Conservation (phyloP, 1,284 basidiomycete species). For the Sporisorium graminicola region DNA sequence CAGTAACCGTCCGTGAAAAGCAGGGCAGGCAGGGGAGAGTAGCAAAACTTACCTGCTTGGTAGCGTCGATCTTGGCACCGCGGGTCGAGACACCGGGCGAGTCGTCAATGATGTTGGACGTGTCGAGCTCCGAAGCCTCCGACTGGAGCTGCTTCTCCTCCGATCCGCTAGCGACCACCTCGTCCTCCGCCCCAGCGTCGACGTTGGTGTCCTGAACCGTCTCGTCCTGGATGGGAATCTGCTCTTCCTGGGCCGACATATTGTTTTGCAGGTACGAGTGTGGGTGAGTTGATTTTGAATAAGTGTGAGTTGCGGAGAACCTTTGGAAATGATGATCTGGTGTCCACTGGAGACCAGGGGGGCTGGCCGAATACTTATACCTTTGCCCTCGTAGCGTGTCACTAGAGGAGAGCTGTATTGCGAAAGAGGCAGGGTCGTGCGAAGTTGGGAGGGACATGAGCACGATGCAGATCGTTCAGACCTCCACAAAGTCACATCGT, state of each 20-base stretch:
- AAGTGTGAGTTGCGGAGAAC: constrained; percentile 10
- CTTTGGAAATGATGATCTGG: not conserved
- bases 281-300: constrained; percentile 9
- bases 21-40: not conserved
- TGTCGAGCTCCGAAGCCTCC: constrained; percentile 47
- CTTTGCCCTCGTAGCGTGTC: not conserved
- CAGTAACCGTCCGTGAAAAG: not conserved
- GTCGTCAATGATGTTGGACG: constrained; percentile 56
- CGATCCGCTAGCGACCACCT: constrained; percentile 27
- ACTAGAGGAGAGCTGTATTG: not conserved
- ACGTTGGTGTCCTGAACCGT: constrained; percentile 44
- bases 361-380: constrained; percentile 10
- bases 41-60: constrained; percentile 42
- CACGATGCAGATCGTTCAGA: constrained; percentile 14
- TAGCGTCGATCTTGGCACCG: constrained; percentile 53
- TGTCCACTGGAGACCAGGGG: not conserved
- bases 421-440: not conserved
- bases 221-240: constrained; percentile 52
- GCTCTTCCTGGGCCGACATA: constrained; percentile 50
- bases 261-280: not conserved
- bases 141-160: constrained; percentile 42
- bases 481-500: constrained; percentile 12
- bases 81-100: constrained; percentile 49
- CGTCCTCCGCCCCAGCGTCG: constrained; percentile 53
- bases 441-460: constrained; percentile 1